Evolutionary conservation across 441 rosid genomes (phyloP), one percentile per base, ranked within the genome.

Genomic region (Kokia cookei): DNA sequence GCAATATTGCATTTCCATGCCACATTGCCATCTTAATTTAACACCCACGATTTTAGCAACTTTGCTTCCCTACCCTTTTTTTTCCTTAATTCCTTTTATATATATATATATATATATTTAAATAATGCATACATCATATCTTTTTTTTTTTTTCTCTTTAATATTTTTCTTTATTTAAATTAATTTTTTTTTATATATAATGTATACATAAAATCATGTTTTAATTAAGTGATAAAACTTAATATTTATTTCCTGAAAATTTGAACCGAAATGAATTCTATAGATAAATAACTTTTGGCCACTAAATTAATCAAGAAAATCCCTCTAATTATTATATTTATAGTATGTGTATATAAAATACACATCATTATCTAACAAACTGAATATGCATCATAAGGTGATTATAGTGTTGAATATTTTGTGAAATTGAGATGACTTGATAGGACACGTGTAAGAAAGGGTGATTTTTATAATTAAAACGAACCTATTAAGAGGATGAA

Each of bases 371-470:
- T 48, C 24, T 73, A 32, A 63, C 11, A 40, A 64, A 65, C 55
- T 71, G 43, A 27, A 58, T n/a, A 35, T 47, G 72, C 24, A 55
- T 74, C 32, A 66, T 57, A 55, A 65, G 65, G 70, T 73, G 43
- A 65, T 66, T 2, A 27, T 57, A 48, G 72, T 73, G 19, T 58
- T 26, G n/a, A 71, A 75, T 2, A 70, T 69, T 75, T 1, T 1
- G 5, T 72, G 81, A 77, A 71, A 68, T 67, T 75, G 76, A 24
- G 64, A 22, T 65, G 48, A 42, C 48, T 50, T 22, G 26, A 22
- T 32, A 71, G 17, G 79, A 65, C 72, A 78, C 3, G 51, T 74
- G 69, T 73, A 51, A n/a, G 32, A 55, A 37, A 17, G 69, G 29
- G 69, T 14, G 9, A 43, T 42, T 43, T 65, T 43, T 63, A 51